phyloP scores from a whole-genome alignment of 441 rosid genomes.

The Euphorbia schlechtendalii region DNA sequence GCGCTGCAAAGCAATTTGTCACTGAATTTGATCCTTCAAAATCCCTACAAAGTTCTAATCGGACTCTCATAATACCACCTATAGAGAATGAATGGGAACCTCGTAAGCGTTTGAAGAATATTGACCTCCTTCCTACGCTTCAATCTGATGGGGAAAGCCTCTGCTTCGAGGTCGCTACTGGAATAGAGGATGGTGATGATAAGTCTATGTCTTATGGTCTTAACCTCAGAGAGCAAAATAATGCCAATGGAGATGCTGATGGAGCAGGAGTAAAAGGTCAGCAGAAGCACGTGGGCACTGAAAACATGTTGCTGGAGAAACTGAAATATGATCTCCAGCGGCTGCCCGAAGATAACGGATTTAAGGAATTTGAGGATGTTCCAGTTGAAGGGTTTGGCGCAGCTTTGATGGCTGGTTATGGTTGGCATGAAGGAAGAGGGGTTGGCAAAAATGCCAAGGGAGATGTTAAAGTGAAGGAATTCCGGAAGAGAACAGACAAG shows the following conservation, averaged over 20 bases:
- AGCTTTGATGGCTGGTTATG: slow-evolving; percentile 74
- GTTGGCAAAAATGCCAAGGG: slow-evolving; percentile 63
- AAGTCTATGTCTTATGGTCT: slow-evolving; percentile 47
- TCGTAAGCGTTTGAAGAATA: slow-evolving; percentile 69
- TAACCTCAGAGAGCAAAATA: slow-evolving; percentile 34
- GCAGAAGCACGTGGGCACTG: slow-evolving; percentile 17
- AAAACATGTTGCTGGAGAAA: slow-evolving; percentile 38
- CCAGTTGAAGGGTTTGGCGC: slow-evolving; percentile 72
- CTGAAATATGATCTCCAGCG: slow-evolving; percentile 41
- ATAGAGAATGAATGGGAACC: slow-evolving; percentile 57
- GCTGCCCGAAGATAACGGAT: slow-evolving; percentile 60
- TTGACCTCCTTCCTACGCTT: slow-evolving; percentile 39
- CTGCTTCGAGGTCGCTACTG: slow-evolving; percentile 45
- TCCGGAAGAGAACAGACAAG: slow-evolving; percentile 33
- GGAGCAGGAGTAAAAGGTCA: slow-evolving; percentile 10
- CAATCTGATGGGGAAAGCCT: slow-evolving; percentile 33
- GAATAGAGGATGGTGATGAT: slow-evolving; percentile 17
- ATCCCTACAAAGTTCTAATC: slow-evolving; percentile 32
- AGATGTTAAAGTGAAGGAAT: slow-evolving; percentile 50
- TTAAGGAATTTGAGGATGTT: slow-evolving; percentile 52
- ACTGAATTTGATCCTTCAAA: slow-evolving; percentile 64
- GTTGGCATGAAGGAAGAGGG: slow-evolving; percentile 78
- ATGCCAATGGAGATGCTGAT: neutral
- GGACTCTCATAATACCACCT: slow-evolving; percentile 50
- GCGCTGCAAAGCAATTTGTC: slow-evolving; percentile 34